Conservation (phyloP, 2,329 filamentous ascomycete genomes). For the Trichophyton simii region DNA sequence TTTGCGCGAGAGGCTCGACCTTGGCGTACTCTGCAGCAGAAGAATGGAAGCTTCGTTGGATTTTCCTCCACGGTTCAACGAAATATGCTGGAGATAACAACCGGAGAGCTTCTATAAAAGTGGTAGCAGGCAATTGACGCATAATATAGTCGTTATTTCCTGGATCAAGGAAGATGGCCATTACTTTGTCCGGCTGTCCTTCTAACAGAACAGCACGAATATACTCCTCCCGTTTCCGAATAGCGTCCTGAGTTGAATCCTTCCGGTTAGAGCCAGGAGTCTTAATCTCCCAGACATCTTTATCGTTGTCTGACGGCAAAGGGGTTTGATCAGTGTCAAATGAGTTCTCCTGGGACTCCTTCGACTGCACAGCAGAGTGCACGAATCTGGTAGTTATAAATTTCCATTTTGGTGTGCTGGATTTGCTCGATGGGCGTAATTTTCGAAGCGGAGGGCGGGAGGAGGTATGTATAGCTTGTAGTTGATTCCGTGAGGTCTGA, state of each 20-base stretch:
- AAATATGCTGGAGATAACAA: conserved; percentile 48
- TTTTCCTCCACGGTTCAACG: conserved; percentile 33
- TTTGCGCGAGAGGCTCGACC: conserved; percentile 24
- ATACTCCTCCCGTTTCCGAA: not conserved
- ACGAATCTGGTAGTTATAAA: not conserved
- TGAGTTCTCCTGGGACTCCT: not conserved
- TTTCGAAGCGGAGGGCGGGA: conserved; percentile 3
- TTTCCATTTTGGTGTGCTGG: conserved; percentile 1
- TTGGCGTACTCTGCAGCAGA: conserved; percentile 34
- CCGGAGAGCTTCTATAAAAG: conserved; percentile 52
- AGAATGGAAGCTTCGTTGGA: conserved; percentile 41
- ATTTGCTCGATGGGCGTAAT: not conserved
- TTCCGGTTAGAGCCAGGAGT: not conserved
- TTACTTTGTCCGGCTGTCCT: conserved; percentile 30
- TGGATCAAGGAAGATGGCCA: conserved; percentile 25
- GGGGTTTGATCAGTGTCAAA: not conserved
- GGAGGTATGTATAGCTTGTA: conserved; percentile 5
- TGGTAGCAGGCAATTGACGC: conserved; percentile 37
- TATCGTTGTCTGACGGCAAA: not conserved
- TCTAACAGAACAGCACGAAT: conserved; percentile 18
- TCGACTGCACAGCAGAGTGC: not conserved
- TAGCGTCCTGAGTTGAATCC: not conserved
- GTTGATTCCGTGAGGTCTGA: not conserved
- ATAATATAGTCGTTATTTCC: conserved; percentile 21
- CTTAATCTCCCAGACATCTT: not conserved